These are phyloP conservation scores for Neurospora discreta DNA, from an alignment of 495 filamentous ascomycete species.

Conservation along the genomic window DNA sequence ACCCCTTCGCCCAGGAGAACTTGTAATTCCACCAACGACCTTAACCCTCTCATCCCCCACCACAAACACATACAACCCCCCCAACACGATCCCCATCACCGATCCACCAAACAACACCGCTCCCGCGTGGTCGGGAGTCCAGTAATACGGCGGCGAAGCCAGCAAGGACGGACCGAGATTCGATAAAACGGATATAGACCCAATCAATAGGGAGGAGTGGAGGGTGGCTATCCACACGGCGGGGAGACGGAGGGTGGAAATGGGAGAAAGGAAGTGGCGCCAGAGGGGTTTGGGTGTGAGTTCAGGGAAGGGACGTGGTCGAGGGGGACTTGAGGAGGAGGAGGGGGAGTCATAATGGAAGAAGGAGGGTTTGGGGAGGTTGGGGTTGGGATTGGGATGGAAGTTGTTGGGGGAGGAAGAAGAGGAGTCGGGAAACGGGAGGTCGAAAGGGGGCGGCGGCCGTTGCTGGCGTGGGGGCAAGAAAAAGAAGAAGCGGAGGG, in stretches of 20 bases:
- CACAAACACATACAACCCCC: conserved; percentile 6
- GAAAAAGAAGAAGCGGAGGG: conserved; percentile 5
- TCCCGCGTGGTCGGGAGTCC: conserved; percentile 13
- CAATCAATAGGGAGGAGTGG: conserved; percentile 21
- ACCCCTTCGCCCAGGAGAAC: not conserved
- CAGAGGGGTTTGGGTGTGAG: no score
- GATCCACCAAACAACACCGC: conserved; percentile 16
- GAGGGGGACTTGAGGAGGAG: no score
- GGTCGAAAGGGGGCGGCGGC: not conserved
- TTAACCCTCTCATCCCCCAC: conserved; percentile 12
- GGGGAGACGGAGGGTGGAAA: conserved; percentile 15
- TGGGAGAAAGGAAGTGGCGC: conserved; percentile 14
- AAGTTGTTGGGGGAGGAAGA: not conserved
- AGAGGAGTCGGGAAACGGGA: not conserved
- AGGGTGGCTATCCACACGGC: conserved; percentile 17
- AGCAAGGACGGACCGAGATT: conserved; percentile 18
- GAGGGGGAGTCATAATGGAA: no score
- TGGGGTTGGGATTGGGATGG: not conserved
- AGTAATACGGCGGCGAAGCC: conserved; percentile 11
- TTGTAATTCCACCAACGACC: conserved; percentile 1
- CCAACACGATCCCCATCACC: conserved; percentile 15
- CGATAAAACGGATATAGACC: conserved; percentile 15
- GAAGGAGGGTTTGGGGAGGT: not conserved
- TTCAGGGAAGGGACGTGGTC: no score
- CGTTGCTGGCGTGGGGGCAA: not conserved